Conservation (phyloP, 1,284 basidiomycete species). For the Lentinula novae-zelandiae region DNA sequence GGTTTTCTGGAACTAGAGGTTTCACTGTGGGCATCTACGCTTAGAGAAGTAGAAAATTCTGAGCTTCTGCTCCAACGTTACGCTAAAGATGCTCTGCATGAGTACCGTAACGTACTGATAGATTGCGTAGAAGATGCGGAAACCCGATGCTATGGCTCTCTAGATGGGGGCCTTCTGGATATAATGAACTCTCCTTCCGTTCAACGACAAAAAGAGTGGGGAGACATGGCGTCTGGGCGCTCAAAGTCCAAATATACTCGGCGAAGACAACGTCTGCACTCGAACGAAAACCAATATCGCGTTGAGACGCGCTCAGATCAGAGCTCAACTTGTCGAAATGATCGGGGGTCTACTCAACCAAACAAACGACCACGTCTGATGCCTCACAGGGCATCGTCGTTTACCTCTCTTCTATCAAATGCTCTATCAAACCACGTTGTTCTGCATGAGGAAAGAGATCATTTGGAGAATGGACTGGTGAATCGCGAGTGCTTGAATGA, state of each 20-base stretch:
- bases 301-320: background rate
- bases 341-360: slow-evolving; percentile 14
- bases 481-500: background rate
- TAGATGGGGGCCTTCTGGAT: background rate
- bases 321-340: background rate
- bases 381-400: slow-evolving; percentile 9
- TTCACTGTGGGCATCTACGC: slow-evolving; percentile 49
- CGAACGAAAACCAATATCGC: background rate
- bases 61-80: slow-evolving; percentile 18
- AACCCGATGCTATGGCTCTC: slow-evolving; percentile 33
- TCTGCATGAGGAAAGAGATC: slow-evolving; percentile 26
- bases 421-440: slow-evolving; percentile 37
- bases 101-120: slow-evolving; percentile 37
- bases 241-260: slow-evolving; percentile 36
- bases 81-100: slow-evolving; percentile 23
- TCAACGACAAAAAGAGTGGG: slow-evolving; percentile 24
- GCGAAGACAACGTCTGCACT: slow-evolving; percentile 7
- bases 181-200: slow-evolving; percentile 5
- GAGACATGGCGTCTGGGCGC: slow-evolving; percentile 40
- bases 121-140: slow-evolving; percentile 48
- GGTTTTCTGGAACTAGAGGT: slow-evolving; percentile 41
- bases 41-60: slow-evolving; percentile 41
- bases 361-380: slow-evolving; percentile 1
- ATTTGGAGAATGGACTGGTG: background rate
- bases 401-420: slow-evolving; percentile 44